Conservation (phyloP, 2,329 filamentous ascomycete species). For the Venturia nashicola region DNA sequence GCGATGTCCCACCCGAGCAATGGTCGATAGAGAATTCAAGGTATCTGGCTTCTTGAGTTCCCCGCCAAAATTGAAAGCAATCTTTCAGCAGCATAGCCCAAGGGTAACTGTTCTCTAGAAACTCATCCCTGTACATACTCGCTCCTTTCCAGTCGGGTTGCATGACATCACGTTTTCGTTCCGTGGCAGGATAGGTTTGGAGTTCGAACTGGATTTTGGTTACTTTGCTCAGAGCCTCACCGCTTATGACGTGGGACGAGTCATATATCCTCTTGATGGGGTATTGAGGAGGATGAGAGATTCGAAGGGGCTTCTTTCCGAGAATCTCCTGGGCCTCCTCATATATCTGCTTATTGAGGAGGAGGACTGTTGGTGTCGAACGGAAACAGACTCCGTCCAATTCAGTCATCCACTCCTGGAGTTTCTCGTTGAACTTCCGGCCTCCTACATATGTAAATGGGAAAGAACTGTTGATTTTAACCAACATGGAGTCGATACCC, state of each 20-base stretch:
- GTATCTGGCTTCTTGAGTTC: neutral
- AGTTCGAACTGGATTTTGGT: neutral
- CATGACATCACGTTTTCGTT: neutral
- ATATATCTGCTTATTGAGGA: neutral
- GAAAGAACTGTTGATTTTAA: neutral
- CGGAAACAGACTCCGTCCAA: neutral
- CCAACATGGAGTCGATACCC: neutral
- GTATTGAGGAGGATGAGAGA: slow-evolving; percentile 1
- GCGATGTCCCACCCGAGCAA: neutral
- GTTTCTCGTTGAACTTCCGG: neutral
- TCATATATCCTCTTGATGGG: neutral
- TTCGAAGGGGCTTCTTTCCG: neutral
- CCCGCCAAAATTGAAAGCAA: neutral
- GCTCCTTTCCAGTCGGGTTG: neutral
- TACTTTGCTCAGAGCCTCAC: neutral
- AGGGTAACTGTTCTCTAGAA: neutral
- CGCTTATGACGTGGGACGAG: neutral
- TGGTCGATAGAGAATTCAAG: neutral
- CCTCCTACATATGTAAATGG: neutral
- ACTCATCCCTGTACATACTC: neutral
- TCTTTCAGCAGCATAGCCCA: neutral
- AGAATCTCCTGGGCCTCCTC: neutral
- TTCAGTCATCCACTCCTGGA: neutral
- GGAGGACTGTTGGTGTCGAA: neutral
- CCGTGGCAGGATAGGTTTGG: neutral